Base-by-base conservation (phyloP, 202 grass and related monocot genomes). In the Elaeis oleifera region DNA sequence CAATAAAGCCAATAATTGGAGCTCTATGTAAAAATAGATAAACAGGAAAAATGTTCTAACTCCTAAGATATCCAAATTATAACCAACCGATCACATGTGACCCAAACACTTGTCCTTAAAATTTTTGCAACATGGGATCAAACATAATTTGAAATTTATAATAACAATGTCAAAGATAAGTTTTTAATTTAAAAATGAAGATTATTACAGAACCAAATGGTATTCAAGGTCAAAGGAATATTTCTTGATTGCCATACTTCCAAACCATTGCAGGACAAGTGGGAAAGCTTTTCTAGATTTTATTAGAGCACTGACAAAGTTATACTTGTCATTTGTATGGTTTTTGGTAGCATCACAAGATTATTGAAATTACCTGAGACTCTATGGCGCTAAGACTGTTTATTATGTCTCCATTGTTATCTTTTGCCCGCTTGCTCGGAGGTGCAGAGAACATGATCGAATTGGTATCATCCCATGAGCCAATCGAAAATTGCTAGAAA, bases 401-500 rank as follows among this genome's bases (percentile, higher is more conserved):
- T 51, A 81, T 74, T 68, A 96, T 87, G 51, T 85, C 87, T 0
- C 74, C 81, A 14, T 49, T 66, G 74, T 86, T 81, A 18, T 73
- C 49, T 31, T 76, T 84, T 58, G 71, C 3, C 48, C 79, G 81
- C 80, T 89, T 89, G 70, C 23, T 56, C 0, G 73, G 68, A 6
- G 84, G 73, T 63, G 59, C 50, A 16, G 87, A 88, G 75, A 85
- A 79, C 65, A 86, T 73, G 66, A 92, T 84, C 7, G 94, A 80
- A 71, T 80, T 83, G 51, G 73, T 72, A 71, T 99, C 88, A 48
- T 90, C 80, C 94, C 94, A 99, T 15, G 94, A 86, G 70, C 76
- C 71, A 44, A 86, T 56, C 6, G 83, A 82, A 74, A 90, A 74
- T 65, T 81, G 61, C 77, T 74, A 48, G 83, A 83, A 23, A 85